These are phyloP conservation scores for Alternaria incomplexa DNA, from an alignment of 2,329 filamentous ascomycete genomes.

Conservation along the genomic window DNA sequence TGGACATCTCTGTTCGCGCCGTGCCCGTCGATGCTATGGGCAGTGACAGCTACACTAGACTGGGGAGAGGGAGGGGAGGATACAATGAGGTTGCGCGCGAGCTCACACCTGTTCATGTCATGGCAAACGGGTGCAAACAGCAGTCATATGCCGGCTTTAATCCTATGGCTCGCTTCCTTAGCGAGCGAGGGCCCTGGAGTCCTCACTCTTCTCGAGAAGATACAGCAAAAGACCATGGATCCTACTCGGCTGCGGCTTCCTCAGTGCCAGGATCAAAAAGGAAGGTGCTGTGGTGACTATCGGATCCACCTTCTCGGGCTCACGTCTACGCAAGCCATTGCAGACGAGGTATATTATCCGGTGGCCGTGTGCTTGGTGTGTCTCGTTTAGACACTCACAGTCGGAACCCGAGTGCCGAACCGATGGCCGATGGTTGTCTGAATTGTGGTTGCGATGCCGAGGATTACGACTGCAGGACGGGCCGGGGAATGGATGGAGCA, in stretches of 20 bases:
- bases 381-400: neutral
- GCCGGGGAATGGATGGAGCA: neutral
- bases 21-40: neutral
- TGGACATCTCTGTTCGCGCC: neutral
- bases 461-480: neutral
- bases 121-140: neutral
- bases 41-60: constrained; percentile 1
- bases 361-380: neutral
- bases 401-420: neutral
- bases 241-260: neutral
- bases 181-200: constrained; percentile 15
- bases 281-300: neutral
- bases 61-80: constrained; percentile 1
- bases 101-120: neutral
- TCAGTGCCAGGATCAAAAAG: neutral
- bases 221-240: neutral
- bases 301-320: neutral
- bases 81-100: neutral
- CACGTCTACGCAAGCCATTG: neutral
- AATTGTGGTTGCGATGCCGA: neutral
- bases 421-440: neutral
- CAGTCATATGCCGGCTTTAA: neutral
- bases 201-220: neutral
- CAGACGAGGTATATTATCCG: neutral
- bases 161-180: constrained; percentile 18